phyloP scores from a whole-genome alignment of 2,329 filamentous ascomycete species.

The Graphilbum ipis-grandicollis region DNA sequence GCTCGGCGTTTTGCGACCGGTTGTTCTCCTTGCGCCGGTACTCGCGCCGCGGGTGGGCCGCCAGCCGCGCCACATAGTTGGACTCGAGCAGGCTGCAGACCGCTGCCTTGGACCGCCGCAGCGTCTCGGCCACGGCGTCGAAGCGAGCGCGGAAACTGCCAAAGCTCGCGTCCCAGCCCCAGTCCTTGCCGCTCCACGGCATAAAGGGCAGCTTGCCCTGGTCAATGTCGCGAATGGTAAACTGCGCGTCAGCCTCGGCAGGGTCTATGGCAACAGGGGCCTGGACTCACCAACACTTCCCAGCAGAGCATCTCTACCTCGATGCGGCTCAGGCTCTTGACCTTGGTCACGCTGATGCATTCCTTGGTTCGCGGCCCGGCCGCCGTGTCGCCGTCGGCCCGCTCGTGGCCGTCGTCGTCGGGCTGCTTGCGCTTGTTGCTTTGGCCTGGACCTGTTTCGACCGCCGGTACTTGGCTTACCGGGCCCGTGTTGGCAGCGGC shows the following conservation, averaged over 20 bases:
- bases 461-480: background rate
- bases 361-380: slow-evolving; percentile 2
- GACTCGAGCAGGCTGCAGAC: slow-evolving; percentile 10
- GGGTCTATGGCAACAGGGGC: background rate
- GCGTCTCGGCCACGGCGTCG: slow-evolving; percentile 5
- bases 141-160: slow-evolving; percentile 6
- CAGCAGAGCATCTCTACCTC: slow-evolving; percentile 10
- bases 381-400: background rate
- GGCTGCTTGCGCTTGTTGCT: background rate
- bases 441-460: no score
- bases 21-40: slow-evolving; percentile 10
- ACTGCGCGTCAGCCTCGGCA: background rate
- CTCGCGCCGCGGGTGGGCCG: slow-evolving; percentile 8
- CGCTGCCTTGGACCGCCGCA: slow-evolving; percentile 8
- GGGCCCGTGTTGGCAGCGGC: background rate
- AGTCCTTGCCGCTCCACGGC: slow-evolving; percentile 9
- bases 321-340: slow-evolving; percentile 7
- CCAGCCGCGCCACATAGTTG: slow-evolving; percentile 8
- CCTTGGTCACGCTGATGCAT: slow-evolving; percentile 8
- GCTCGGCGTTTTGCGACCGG: slow-evolving; percentile 9
- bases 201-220: slow-evolving; percentile 6
- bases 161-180: slow-evolving; percentile 7
- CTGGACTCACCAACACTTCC: slow-evolving; percentile 6
- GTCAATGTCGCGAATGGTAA: slow-evolving; percentile 6
- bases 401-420: background rate